Evolutionary conservation across 1,284 basidiomycete species (phyloP).

Genomic region (Tilletia indica): DNA sequence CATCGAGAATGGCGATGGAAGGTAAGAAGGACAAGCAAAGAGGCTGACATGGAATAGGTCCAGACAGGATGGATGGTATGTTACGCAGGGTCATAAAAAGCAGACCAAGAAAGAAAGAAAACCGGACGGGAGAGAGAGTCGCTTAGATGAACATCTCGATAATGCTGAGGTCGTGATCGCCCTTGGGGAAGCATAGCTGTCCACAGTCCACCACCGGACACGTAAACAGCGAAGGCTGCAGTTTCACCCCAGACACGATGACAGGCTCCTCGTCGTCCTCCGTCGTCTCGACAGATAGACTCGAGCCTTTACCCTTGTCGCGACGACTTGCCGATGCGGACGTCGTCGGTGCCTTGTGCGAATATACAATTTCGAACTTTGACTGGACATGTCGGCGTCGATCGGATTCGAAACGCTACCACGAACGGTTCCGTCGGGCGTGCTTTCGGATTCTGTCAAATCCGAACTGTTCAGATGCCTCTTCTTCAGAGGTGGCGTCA

Average conservation of each 20-base stretch:
- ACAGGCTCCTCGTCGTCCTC: not conserved
- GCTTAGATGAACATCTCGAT: constrained; percentile 11
- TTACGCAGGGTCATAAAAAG: too few species aligned
- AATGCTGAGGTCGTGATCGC: constrained; percentile 9
- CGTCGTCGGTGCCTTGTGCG: constrained; percentile 22
- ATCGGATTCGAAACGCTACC: not conserved
- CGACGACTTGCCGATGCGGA: constrained; percentile 16
- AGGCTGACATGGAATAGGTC: too few species aligned
- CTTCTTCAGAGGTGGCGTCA: not conserved
- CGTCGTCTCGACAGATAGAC: constrained; percentile 21
- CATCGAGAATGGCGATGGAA: too few species aligned
- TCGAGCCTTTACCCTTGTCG: constrained; percentile 22
- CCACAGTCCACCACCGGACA: constrained; percentile 46
- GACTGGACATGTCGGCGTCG: not conserved
- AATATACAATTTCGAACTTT: not conserved
- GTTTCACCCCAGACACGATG: constrained; percentile 1
- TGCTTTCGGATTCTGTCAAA: not conserved
- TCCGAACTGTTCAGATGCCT: not conserved
- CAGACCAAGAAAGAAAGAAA: not conserved
- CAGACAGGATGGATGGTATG: too few species aligned
- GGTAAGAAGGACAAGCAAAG: too few species aligned
- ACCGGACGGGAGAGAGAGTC: not conserved
- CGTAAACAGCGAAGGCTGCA: constrained; percentile 33
- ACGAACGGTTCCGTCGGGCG: too few species aligned
- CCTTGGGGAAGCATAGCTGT: constrained; percentile 41